Percentiles rank a stretch among this genome's conserved stretches.
Conservation (phyloP, 164 flowering plant species). For the Dillenia suffruticosa region DNA sequence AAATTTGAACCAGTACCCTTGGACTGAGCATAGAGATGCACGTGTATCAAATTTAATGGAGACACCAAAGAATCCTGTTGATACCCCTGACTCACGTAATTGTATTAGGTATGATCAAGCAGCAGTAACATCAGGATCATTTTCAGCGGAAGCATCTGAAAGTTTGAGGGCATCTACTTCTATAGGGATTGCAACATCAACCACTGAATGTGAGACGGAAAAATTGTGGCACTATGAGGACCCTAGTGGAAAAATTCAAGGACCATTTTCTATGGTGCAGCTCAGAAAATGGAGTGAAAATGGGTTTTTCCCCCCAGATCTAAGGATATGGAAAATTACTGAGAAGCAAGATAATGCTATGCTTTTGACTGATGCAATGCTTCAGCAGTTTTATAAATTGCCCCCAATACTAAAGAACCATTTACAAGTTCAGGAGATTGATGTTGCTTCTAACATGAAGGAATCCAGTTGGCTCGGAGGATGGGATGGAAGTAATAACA, state of each 20-base stretch:
- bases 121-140: constrained; percentile 23
- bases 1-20: constrained; percentile 28
- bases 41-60: constrained; percentile 34
- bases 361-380: constrained; percentile 63
- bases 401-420: constrained; percentile 11
- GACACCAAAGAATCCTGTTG: constrained; percentile 15
- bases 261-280: constrained; percentile 91
- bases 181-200: constrained; percentile 15
- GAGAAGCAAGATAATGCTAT: constrained; percentile 61
- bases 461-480: too few species aligned
- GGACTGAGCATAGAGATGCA: constrained; percentile 38
- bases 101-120: constrained; percentile 23
- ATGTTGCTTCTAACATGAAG: too few species aligned
- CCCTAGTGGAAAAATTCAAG: constrained; percentile 84
- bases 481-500: too few species aligned
- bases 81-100: constrained; percentile 17
- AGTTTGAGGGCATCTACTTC: constrained; percentile 24
- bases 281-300: constrained; percentile 85
- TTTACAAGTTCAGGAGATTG: constrained; percentile 12
- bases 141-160: constrained; percentile 24
- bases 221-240: constrained; percentile 91
- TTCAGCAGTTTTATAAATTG: constrained; percentile 49
- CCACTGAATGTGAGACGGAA: constrained; percentile 54
- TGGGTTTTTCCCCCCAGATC: constrained; percentile 80
- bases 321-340: constrained; percentile 62